Evolutionary conservation across 495 filamentous ascomycete genomes (phyloP).

Genomic region (Penicillium turbatum): DNA sequence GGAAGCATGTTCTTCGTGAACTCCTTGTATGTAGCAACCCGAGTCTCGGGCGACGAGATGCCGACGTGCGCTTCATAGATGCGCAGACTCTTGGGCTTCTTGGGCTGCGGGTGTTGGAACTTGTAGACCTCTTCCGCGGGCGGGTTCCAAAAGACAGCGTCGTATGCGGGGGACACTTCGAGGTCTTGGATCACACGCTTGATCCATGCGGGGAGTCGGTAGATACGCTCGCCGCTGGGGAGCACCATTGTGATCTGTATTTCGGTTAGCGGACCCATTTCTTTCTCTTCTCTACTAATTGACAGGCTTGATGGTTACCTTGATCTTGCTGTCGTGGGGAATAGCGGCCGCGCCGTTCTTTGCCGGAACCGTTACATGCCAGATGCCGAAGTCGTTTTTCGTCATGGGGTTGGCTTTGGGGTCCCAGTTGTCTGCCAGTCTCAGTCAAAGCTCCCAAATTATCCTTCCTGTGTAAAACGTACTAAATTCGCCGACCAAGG

Average conservation of each 20-base stretch:
- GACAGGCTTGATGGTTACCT: slow-evolving; percentile 48
- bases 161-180: slow-evolving; percentile 80
- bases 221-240: slow-evolving; percentile 72
- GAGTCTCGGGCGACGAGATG: slow-evolving; percentile 87
- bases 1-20: slow-evolving; percentile 91
- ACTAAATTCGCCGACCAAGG: slow-evolving; percentile 97
- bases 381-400: slow-evolving; percentile 81
- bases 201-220: slow-evolving; percentile 93
- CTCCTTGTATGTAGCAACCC: slow-evolving; percentile 90
- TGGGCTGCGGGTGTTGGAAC: slow-evolving; percentile 78
- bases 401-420: slow-evolving; percentile 77
- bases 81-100: slow-evolving; percentile 78
- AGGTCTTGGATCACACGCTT: slow-evolving; percentile 94
- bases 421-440: slow-evolving; percentile 78
- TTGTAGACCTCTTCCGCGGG: slow-evolving; percentile 66
- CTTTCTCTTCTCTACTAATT: not conserved
- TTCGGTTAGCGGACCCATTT: not conserved
- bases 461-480: slow-evolving; percentile 26
- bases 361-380: slow-evolving; percentile 74
- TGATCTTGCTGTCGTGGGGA: slow-evolving; percentile 90
- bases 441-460: slow-evolving; percentile 26
- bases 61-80: slow-evolving; percentile 98
- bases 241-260: slow-evolving; percentile 77
- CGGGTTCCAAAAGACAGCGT: slow-evolving; percentile 96
- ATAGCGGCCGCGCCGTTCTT: slow-evolving; percentile 72